Evolutionary conservation across 2,329 filamentous ascomycete genomes (phyloP), one percentile per base, ranked within the genome.

Genomic region (Penicillium sp.): DNA sequence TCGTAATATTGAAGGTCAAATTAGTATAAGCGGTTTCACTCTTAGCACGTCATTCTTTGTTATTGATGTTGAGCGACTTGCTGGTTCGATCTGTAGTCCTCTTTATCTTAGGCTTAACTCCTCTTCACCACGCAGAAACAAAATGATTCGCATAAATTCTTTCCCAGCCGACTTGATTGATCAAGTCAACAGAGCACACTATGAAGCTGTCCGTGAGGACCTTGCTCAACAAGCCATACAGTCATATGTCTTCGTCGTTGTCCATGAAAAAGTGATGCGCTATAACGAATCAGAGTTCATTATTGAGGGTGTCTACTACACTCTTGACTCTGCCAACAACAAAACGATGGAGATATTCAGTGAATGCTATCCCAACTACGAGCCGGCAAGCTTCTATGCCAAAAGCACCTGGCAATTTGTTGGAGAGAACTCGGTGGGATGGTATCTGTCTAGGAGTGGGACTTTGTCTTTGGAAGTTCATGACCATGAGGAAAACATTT

Each of bases 341-440:
- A 53, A 48, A 11, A 45, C 50, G 6, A 48, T 63, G 53, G 53
- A 54, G 7, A 13, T 46, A 16, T 63, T 63, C 39, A 19, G 31
- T 11, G 7, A 21, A 9, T n/a, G 46, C 8, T 57, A 62, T 43
- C 13, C 6, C 6, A 2, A 49, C 10, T 53, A 49, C 11, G 25
- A 48, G 45, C 31, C 44, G 11, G 31, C 55, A 10, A 31, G 46
- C 27, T 53, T 57, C 37, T 57, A 57, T 14, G 50, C 43, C 9
- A 50, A 49, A 35, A 27, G 27, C 3, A 35, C 37, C 10, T 53
- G 50, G 49, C 25, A 53, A 31, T 16, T 13, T 3, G 46, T 53
- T 23, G 55, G 55, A 25, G 43, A 43, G 14, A 52, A 45, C 27
- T 53, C 55, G 8, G 55, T 57, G 16, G 55, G 55, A 11, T 57